These are phyloP conservation scores for Climacium dendroides DNA, from an alignment of 225 moss, liverwort and hornwort genomes.

Conservation along the genomic window DNA sequence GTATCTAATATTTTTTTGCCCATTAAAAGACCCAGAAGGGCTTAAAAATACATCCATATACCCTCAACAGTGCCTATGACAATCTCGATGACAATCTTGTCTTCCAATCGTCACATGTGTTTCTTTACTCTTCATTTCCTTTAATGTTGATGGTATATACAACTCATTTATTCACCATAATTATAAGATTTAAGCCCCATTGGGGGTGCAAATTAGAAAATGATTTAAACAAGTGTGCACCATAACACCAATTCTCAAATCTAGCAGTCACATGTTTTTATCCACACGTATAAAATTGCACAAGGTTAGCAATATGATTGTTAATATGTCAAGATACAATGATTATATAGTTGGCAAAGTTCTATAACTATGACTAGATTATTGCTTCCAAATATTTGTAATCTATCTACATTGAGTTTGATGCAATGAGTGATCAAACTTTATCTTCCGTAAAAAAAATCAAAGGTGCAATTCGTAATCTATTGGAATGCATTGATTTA, in stretches of 20 bases:
- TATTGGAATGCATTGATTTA: constrained; percentile 29
- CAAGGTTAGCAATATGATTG: background rate
- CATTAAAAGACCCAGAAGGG: background rate
- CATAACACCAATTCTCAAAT: background rate
- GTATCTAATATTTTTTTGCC: background rate
- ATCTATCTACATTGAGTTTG: background rate
- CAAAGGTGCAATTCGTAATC: background rate
- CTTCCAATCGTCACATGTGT: background rate
- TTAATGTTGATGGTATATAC: background rate
- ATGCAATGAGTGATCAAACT: constrained; percentile 20
- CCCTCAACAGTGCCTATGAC: background rate
- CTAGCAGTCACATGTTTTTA: rapidly evolving
- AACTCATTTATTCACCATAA: background rate
- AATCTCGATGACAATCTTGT: background rate
- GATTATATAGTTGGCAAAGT: background rate
- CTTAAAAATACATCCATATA: background rate
- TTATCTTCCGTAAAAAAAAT: background rate
- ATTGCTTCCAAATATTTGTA: background rate
- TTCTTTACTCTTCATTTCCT: background rate
- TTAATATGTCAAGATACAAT: background rate
- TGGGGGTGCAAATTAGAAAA: background rate
- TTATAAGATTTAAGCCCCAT: background rate
- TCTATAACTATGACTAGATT: background rate
- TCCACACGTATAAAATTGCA: background rate
- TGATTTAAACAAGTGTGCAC: background rate